These are phyloP conservation scores for Rosa lucieae DNA, from an alignment of 306 rosid species.

Conservation along the genomic window DNA sequence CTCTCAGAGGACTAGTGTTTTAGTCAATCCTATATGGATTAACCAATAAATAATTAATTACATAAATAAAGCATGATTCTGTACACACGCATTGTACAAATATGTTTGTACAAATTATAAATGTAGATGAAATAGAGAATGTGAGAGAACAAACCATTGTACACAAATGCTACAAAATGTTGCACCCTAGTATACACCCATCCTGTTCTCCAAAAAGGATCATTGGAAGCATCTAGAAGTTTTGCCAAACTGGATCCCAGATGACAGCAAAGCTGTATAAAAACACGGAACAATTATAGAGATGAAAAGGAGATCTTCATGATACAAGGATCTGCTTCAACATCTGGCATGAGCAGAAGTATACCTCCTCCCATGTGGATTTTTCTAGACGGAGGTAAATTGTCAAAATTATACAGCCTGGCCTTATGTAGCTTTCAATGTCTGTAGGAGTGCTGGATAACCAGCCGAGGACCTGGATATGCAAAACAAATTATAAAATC, in stretches of 20 bases:
- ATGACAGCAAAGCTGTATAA: constrained; percentile 60
- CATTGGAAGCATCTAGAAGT: constrained; percentile 56
- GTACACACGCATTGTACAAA: background rate
- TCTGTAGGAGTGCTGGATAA: constrained; percentile 80
- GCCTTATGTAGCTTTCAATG: constrained; percentile 86
- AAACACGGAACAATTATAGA: constrained; percentile 14
- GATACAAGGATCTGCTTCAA: background rate
- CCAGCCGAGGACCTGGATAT: constrained; percentile 67
- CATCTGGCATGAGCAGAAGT: constrained; percentile 11
- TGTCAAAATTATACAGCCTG: constrained; percentile 83
- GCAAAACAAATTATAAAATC: constrained; percentile 18
- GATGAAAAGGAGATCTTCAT: background rate
- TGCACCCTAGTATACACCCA: constrained; percentile 77
- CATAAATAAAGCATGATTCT: background rate
- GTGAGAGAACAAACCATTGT: constrained; percentile 61
- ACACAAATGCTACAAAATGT: constrained; percentile 67
- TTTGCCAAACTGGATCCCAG: constrained; percentile 66
- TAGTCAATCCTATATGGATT: background rate
- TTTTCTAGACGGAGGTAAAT: constrained; percentile 62
- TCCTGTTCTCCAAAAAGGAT: constrained; percentile 88
- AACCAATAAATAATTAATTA: background rate
- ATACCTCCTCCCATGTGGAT: constrained; percentile 80
- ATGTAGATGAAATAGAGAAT: background rate
- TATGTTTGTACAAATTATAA: background rate
- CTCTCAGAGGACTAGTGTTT: background rate